Conservation (phyloP, 2,329 filamentous ascomycete genomes). For the Claviceps paspali region DNA sequence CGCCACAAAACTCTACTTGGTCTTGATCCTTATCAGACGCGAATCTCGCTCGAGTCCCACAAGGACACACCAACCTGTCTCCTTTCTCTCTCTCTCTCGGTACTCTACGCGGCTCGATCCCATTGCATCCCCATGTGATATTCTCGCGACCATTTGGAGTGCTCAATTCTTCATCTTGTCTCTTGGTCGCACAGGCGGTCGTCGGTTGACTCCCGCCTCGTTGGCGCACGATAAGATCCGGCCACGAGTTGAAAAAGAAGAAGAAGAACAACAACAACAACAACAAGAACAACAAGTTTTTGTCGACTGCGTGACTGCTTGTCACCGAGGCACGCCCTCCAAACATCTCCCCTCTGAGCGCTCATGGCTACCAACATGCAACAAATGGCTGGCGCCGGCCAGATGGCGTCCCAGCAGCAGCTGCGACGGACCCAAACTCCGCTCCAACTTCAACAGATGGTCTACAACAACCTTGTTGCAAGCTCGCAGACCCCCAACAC, state of each 20-base stretch:
- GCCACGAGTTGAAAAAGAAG: too few relatives aligned
- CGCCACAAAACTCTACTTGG: background rate
- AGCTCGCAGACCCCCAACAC: slow-evolving; percentile 17
- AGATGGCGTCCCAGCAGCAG: slow-evolving; percentile 30
- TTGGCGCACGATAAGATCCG: background rate
- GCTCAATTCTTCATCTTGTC: background rate
- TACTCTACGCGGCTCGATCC: background rate
- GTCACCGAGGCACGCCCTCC: background rate
- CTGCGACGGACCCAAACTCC: slow-evolving; percentile 17
- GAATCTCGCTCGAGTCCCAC: background rate
- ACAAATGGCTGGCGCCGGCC: slow-evolving; percentile 35
- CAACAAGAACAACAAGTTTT: too few relatives aligned
- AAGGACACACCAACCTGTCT: background rate
- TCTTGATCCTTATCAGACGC: background rate
- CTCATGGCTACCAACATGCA: slow-evolving; percentile 47
- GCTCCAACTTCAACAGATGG: slow-evolving; percentile 20
- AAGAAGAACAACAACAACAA: too few relatives aligned
- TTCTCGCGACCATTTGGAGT: background rate
- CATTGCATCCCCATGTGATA: background rate
- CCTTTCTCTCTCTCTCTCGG: background rate
- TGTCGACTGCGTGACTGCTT: too few relatives aligned
- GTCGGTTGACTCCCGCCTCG: background rate
- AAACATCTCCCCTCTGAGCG: slow-evolving; percentile 13
- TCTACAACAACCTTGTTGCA: slow-evolving; percentile 25
- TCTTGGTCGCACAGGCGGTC: background rate